Conservation (phyloP, 495 filamentous ascomycete species). For the Tuber brumale region DNA sequence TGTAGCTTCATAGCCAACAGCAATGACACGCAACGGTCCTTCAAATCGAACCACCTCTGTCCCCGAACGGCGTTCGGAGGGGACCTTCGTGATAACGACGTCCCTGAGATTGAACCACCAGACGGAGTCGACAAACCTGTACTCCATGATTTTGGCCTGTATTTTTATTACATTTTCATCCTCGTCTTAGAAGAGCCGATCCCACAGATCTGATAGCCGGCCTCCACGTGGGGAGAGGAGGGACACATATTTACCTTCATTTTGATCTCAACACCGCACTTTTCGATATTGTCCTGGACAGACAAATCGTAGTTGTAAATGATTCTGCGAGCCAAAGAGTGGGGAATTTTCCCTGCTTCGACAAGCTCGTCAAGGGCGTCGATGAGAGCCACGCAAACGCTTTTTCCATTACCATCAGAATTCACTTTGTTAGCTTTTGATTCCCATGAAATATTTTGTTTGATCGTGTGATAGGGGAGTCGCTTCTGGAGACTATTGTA, state of each 20-base stretch:
- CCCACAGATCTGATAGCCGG: background rate
- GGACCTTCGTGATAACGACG: background rate
- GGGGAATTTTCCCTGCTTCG: background rate
- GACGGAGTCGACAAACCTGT: background rate
- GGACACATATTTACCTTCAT: background rate
- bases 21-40: background rate
- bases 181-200: background rate
- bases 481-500: background rate
- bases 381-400: background rate
- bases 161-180: background rate
- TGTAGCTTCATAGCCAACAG: background rate
- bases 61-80: background rate
- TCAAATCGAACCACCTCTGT: background rate
- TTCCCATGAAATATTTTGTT: background rate
- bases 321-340: background rate
- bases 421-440: background rate
- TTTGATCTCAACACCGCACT: background rate
- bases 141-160: background rate
- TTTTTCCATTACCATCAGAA: background rate
- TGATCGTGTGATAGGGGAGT: background rate
- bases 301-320: background rate
- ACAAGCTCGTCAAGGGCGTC: background rate
- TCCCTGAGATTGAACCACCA: conserved; percentile 3
- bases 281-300: background rate
- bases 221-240: background rate